Base-by-base conservation (phyloP, 2,329 filamentous ascomycete genomes). In the Hypomyces rosellus region DNA sequence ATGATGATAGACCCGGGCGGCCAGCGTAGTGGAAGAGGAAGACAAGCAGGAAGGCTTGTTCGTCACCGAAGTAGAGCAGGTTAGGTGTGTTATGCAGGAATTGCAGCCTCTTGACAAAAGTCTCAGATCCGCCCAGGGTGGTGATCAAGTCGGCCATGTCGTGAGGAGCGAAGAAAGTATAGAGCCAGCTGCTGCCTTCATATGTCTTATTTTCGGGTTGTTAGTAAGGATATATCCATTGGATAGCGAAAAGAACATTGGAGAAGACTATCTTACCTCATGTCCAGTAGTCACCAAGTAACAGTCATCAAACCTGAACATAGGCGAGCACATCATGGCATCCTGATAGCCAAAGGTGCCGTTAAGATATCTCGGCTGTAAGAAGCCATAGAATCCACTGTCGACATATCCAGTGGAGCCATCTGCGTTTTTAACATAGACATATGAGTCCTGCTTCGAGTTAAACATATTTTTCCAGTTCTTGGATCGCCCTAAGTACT, bases 391-490 rank as follows among this genome's bases (percentile, higher is more conserved):
- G 45, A 61, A 50, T 20, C 48, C 48, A 9, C 48, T 50, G 25
- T 50, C 48, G 1, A 50, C 48, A 9, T 50, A 50, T 5, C 48
- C 48, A 4, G 48, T 50, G 5, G 48, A 50, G 1, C 48, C 48
- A 18, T 50, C 48, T 5, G 48, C 18, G 2, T 50, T 45, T 11
- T 30, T 50, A n/a, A 50, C 15, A 14, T 46, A 50, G 15, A 50
- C 37, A 20, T 46, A 50, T 14, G 48, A 50, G 36, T 52, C 46
- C 49, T 41, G 54, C 53, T 30, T 68, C 60, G 3, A 54, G 53
- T 77, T 74, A 64, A 80, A 88, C 58, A 89, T 73, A 57, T 88
- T 87, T 51, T 73, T 71, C 86, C 86, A 89, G 64, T 88, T 87
- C 3, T 69, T 72, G 12, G 82, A 78, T 33, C 85, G 77, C 9